A percentile compares a stretch with the other conserved stretches of the same genome.
phyloP scores from a whole-genome alignment of 2,329 filamentous ascomycete genomes.

The Triangularia verruculosa region DNA sequence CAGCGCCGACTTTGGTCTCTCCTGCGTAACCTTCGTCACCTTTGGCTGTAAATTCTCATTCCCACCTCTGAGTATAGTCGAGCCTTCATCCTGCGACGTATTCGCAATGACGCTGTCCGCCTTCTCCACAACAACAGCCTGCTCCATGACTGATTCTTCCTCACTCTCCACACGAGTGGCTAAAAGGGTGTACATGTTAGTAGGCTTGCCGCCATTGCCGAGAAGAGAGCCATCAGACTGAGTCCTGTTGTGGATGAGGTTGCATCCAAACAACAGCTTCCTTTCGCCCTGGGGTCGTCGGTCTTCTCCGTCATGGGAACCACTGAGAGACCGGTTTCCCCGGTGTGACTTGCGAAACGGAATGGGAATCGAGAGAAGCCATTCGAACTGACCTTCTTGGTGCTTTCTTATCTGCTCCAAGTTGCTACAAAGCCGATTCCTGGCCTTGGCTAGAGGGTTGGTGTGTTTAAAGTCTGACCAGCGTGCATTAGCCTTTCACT shows the following conservation, averaged over 20 bases:
- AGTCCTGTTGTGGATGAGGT: slow-evolving; percentile 43
- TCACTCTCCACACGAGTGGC: slow-evolving; percentile 41
- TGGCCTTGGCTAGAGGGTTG: slow-evolving; percentile 30
- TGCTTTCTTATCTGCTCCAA: slow-evolving; percentile 41
- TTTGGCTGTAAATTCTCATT: neutral
- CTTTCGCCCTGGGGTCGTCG: slow-evolving; percentile 22
- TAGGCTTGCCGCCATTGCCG: slow-evolving; percentile 24
- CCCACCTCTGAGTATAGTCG: slow-evolving; percentile 7
- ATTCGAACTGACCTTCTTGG: slow-evolving; percentile 50
- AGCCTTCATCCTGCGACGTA: slow-evolving; percentile 6
- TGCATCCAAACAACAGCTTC: slow-evolving; percentile 50
- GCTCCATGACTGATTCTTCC: slow-evolving; percentile 12
- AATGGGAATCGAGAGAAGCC: slow-evolving; percentile 42
- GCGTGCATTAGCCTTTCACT: neutral
- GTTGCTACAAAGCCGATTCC: slow-evolving; percentile 27
- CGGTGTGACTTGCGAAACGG: slow-evolving; percentile 7
- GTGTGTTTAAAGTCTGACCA: slow-evolving; percentile 12
- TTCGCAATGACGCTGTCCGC: slow-evolving; percentile 20
- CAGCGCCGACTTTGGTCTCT: slow-evolving; percentile 9
- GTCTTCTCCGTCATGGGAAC: slow-evolving; percentile 19
- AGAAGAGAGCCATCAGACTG: slow-evolving; percentile 25
- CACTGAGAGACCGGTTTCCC: slow-evolving; percentile 16
- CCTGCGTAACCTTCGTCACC: neutral
- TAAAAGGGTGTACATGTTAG: slow-evolving; percentile 46
- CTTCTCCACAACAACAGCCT: slow-evolving; percentile 13